Conservation (phyloP, 306 rosid species). For the Prunus mongolica region DNA sequence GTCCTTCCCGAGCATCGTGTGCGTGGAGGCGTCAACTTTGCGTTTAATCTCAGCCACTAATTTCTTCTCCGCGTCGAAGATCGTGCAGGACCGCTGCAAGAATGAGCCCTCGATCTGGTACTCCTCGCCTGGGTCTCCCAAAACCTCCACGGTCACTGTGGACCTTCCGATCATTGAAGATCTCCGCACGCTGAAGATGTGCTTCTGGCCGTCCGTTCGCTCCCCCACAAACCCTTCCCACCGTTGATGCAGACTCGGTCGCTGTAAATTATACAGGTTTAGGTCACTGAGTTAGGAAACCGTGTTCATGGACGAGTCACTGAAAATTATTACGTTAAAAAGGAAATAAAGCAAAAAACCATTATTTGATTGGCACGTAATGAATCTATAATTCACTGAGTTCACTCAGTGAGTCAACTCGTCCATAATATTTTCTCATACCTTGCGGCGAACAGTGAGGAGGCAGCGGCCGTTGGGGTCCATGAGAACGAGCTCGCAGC, state of each 20-base stretch:
- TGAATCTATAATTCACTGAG: neutral
- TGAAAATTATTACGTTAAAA: neutral
- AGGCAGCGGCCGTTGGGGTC: conserved; percentile 75
- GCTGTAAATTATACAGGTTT: conserved; percentile 33
- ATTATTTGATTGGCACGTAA: too few species aligned
- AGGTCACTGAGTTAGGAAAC: neutral
- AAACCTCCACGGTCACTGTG: conserved; percentile 61
- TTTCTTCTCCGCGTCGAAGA: conserved; percentile 38
- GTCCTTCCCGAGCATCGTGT: conserved; percentile 80
- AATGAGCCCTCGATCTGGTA: conserved; percentile 85
- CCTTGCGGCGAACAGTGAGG: conserved; percentile 90
- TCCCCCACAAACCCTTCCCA: conserved; percentile 95
- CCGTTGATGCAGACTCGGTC: conserved; percentile 87
- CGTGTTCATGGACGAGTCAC: neutral
- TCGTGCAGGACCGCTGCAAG: conserved; percentile 58
- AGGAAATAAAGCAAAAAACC: neutral
- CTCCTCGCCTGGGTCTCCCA: conserved; percentile 37
- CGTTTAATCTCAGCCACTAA: conserved; percentile 83
- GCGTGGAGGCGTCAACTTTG: conserved; percentile 75
- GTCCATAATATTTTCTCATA: conserved; percentile 24
- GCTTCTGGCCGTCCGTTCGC: conserved; percentile 65
- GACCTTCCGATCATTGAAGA: conserved; percentile 88
- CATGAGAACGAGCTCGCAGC: conserved; percentile 78
- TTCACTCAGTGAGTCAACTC: conserved; percentile 17
- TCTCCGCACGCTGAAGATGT: conserved; percentile 71